A percentile compares a stretch with the other conserved stretches of the same genome.
These are phyloP conservation scores for Euphorbia schlechtendalii DNA, from an alignment of 441 rosid species.

Conservation along the genomic window DNA sequence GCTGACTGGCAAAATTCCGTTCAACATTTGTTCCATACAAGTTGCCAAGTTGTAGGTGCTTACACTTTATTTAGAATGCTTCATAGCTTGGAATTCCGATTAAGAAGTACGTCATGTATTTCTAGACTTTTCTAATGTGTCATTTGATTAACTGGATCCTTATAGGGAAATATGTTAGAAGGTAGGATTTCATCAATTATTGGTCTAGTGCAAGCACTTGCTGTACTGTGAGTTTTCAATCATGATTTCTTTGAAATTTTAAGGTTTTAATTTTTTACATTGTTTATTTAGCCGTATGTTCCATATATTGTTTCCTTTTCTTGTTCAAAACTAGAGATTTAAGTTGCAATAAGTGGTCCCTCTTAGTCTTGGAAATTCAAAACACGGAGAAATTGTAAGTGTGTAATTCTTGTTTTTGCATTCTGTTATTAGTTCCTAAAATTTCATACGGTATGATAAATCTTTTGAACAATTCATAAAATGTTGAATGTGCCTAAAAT, in stretches of 20 bases:
- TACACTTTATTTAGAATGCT: background rate
- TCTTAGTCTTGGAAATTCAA: conserved; percentile 73
- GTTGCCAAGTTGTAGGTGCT: conserved; percentile 78
- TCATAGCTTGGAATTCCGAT: background rate
- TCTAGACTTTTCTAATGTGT: background rate
- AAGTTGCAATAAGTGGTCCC: conserved; percentile 97
- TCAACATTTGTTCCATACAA: conserved; percentile 91
- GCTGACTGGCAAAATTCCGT: conserved; percentile 80
- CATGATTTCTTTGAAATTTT: background rate
- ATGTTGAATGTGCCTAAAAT: background rate
- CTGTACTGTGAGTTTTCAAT: conserved; percentile 66
- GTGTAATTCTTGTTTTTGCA: conserved; percentile 4
- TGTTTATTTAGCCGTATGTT: background rate
- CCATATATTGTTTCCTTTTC: conserved; percentile 1
- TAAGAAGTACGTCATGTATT: background rate
- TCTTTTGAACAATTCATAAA: no score
- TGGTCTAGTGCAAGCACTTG: conserved; percentile 97
- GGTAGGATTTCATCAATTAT: conserved; percentile 82
- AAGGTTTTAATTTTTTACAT: background rate
- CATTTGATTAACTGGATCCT: conserved; percentile 42
- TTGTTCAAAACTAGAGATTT: conserved; percentile 17
- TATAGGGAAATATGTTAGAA: conserved; percentile 75
- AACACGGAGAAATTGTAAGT: conserved; percentile 82
- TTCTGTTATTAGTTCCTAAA: background rate
- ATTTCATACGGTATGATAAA: background rate